These are phyloP conservation scores for Trypanosoma theileri DNA, from an alignment of 208 protist genomes.

Conservation along the genomic window DNA sequence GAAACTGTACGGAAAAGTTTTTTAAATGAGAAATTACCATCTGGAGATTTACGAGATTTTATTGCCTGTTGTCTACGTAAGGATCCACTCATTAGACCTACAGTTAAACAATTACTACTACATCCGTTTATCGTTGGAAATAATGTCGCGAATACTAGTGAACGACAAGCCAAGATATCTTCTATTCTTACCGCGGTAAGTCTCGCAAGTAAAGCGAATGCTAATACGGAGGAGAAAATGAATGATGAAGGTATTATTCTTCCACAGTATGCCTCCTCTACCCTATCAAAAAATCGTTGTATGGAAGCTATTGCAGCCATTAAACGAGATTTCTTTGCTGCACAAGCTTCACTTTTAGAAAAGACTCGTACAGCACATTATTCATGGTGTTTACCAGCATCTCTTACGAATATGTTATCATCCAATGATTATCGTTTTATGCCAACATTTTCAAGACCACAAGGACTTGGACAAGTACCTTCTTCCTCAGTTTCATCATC, in stretches of 20 bases:
- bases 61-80: conserved; percentile 38
- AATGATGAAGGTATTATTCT: conserved; percentile 26
- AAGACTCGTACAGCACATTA: conserved; percentile 20
- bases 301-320: conserved; percentile 33
- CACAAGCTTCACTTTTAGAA: conserved; percentile 18
- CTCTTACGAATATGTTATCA: conserved; percentile 19
- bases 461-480: conserved; percentile 18
- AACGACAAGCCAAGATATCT: conserved; percentile 15
- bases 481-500: neutral
- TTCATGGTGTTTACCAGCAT: conserved; percentile 24
- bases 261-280: conserved; percentile 21
- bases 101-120: conserved; percentile 24
- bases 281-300: conserved; percentile 23
- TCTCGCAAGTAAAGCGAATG: conserved; percentile 9
- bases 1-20: conserved; percentile 21
- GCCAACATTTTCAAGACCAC: conserved; percentile 12
- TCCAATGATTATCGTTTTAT: conserved; percentile 30
- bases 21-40: conserved; percentile 21
- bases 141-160: conserved; percentile 15
- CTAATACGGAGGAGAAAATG: conserved; percentile 13
- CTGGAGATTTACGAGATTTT: conserved; percentile 31
- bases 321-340: conserved; percentile 32
- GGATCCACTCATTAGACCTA: conserved; percentile 25
- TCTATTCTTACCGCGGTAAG: conserved; percentile 10
- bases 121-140: conserved; percentile 25